Evolutionary conservation across 176 grass and related monocot genomes (phyloP).

Genomic region (Carex kokanica): DNA sequence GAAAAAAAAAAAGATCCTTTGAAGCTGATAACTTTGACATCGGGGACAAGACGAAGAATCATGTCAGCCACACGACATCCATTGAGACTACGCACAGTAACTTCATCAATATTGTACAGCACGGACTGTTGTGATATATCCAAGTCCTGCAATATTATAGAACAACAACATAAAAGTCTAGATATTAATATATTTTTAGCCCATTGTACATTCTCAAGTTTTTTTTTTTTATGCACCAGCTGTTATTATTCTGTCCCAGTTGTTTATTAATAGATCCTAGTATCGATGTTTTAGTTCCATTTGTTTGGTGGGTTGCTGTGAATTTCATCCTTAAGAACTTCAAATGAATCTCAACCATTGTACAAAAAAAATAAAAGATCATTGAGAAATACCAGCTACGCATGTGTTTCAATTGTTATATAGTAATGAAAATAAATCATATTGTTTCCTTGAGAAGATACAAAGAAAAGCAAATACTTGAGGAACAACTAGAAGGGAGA

Average conservation of each 20-base stretch:
- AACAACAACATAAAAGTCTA: neutral
- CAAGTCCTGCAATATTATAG: conserved; percentile 56
- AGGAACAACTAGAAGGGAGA: conserved; percentile 83
- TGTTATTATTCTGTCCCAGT: neutral
- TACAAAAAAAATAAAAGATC: neutral
- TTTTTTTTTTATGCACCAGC: neutral
- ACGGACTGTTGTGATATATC: conserved; percentile 87
- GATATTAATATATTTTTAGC: neutral
- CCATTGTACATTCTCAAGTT: neutral
- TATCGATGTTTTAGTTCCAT: neutral
- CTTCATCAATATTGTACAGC: conserved; percentile 83
- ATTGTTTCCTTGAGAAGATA: neutral
- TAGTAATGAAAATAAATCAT: neutral
- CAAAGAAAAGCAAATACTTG: conserved; percentile 35
- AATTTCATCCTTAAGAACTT: neutral
- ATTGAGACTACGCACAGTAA: conserved; percentile 91
- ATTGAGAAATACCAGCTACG: neutral
- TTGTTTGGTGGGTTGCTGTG: neutral
- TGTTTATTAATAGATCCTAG: neutral
- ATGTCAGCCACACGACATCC: conserved; percentile 93
- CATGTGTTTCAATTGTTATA: neutral
- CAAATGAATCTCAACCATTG: neutral
- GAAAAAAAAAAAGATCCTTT: conserved; percentile 9
- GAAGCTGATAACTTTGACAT: conserved; percentile 61
- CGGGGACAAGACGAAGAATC: conserved; percentile 93